Conservation (phyloP, 192 early-diverging fungal species). For the Coemansia sp. region DNA sequence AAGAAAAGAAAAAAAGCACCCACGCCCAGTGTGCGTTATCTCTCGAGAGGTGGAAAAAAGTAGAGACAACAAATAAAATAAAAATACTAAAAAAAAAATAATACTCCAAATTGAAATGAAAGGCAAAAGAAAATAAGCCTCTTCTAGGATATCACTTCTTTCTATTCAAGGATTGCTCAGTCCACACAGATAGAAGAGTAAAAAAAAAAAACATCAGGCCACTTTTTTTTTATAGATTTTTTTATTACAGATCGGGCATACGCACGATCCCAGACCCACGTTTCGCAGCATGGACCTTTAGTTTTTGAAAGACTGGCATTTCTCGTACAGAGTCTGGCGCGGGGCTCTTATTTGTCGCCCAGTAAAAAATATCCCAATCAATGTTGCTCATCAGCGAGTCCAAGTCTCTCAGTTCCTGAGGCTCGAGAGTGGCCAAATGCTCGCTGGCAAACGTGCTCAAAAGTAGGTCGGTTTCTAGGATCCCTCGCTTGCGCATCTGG, state of each 20-base stretch:
- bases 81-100: too few species aligned
- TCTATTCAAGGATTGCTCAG: too few species aligned
- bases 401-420: constrained; percentile 70
- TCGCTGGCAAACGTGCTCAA: constrained; percentile 85
- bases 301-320: constrained; percentile 61
- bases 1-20: too few species aligned
- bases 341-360: constrained; percentile 72
- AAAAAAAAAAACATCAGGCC: not conserved
- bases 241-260: constrained; percentile 72
- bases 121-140: too few species aligned
- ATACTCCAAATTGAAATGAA: too few species aligned
- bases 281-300: constrained; percentile 81
- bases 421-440: constrained; percentile 58
- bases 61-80: too few species aligned
- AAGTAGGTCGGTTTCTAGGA: constrained; percentile 90
- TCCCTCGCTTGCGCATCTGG: constrained; percentile 91
- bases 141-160: too few species aligned
- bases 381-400: constrained; percentile 83
- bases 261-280: constrained; percentile 71
- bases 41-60: too few species aligned
- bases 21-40: too few species aligned
- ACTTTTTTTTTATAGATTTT: too few species aligned
- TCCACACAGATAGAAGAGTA: not conserved
- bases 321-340: constrained; percentile 59
- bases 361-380: constrained; percentile 99